These are phyloP conservation scores for Ceratocystis lukuohia DNA, from an alignment of 2,329 filamentous ascomycete species.

Conservation along the genomic window DNA sequence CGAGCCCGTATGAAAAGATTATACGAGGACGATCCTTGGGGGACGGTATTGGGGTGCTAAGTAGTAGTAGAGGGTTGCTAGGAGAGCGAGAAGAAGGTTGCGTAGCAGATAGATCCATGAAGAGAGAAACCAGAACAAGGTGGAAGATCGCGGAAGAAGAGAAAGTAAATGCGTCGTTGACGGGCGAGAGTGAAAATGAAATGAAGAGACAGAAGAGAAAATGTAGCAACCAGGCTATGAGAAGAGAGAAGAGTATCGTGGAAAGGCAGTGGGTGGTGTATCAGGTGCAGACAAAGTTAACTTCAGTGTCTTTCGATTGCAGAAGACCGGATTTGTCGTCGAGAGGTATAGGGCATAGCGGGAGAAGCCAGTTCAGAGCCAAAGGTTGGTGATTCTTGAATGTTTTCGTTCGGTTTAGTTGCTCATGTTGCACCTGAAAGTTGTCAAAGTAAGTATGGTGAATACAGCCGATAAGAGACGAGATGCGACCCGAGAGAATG, in stretches of 20 bases:
- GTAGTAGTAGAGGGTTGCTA: not conserved
- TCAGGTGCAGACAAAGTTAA: not conserved
- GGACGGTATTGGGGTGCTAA: not conserved
- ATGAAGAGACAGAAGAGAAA: not conserved
- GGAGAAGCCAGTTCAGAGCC: not conserved
- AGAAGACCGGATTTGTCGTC: not conserved
- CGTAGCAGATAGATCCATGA: not conserved
- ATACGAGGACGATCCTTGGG: not conserved
- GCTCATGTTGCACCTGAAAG: not conserved
- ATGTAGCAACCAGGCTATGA: slow-evolving; percentile 14
- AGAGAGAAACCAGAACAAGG: not conserved
- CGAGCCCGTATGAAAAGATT: not conserved
- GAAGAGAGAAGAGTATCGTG: not conserved
- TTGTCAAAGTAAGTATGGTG: not conserved
- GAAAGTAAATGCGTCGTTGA: not conserved
- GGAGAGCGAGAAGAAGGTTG: not conserved
- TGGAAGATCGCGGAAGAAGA: not conserved
- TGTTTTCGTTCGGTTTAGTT: not conserved
- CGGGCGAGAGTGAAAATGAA: not conserved
- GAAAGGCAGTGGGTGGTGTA: not conserved
- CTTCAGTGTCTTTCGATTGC: not conserved
- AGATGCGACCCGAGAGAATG: not conserved
- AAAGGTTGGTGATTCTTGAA: not conserved
- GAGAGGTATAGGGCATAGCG: not conserved
- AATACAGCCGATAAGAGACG: not conserved